Evolutionary conservation across 2,329 filamentous ascomycete genomes (phyloP).

Genomic region (Chaetoscypha palmicola): DNA sequence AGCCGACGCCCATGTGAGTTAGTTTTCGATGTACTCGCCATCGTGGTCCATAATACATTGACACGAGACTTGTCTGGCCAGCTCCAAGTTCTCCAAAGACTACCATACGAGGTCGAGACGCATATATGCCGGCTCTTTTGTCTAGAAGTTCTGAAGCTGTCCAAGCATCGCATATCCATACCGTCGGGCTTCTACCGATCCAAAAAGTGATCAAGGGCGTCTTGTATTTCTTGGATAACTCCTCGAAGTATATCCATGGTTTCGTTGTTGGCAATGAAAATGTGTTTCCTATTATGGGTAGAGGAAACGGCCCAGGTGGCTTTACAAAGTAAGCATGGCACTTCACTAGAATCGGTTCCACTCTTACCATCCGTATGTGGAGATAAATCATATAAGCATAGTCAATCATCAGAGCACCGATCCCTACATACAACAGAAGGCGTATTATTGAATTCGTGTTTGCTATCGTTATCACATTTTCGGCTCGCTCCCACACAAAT

Average conservation of each 20-base stretch:
- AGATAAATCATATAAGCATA: constrained; percentile 20
- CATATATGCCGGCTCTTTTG: constrained; percentile 19
- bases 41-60: constrained; percentile 19
- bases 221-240: constrained; percentile 16
- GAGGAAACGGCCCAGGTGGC: constrained; percentile 20
- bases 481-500: too few species aligned
- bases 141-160: constrained; percentile 19
- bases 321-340: constrained; percentile 3
- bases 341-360: neutral
- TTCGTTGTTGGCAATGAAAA: constrained; percentile 15
- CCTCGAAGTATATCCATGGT: constrained; percentile 22
- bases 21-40: constrained; percentile 22
- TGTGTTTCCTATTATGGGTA: constrained; percentile 21
- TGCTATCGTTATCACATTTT: neutral
- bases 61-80: constrained; percentile 18
- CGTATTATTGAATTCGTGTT: neutral
- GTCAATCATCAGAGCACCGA: constrained; percentile 10
- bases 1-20: constrained; percentile 19
- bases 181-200: constrained; percentile 19
- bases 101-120: constrained; percentile 19
- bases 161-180: constrained; percentile 20
- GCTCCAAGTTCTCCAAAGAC: constrained; percentile 19
- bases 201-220: constrained; percentile 20
- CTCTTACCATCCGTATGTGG: constrained; percentile 15
- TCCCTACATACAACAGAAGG: neutral